These are phyloP conservation scores for Phytophthora crassamura DNA, from an alignment of 352 stramenopile species.

Conservation along the genomic window DNA sequence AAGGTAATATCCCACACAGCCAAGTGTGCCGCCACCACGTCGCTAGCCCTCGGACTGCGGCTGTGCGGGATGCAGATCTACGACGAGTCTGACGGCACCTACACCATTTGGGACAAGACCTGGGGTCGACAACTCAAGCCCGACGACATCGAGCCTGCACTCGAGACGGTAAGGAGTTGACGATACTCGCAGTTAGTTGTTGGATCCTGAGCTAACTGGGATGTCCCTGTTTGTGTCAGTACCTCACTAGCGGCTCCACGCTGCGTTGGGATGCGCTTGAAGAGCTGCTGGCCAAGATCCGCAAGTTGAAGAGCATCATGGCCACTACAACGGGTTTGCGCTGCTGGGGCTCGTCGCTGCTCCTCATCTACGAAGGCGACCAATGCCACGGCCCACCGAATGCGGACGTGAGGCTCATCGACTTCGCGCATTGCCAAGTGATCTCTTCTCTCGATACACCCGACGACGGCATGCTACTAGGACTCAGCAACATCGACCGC, in stretches of 20 bases:
- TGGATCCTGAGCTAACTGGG: neutral
- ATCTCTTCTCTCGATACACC: conserved; percentile 51
- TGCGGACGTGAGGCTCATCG: conserved; percentile 72
- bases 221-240: conserved; percentile 39
- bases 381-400: conserved; percentile 21
- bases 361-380: conserved; percentile 83
- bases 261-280: conserved; percentile 58
- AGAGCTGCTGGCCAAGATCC: conserved; percentile 51
- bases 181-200: neutral
- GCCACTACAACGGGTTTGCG: conserved; percentile 57
- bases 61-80: conserved; percentile 89
- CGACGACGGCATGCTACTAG: conserved; percentile 73
- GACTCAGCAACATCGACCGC: conserved; percentile 63
- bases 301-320: conserved; percentile 52
- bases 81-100: conserved; percentile 57
- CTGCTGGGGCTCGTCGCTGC: conserved; percentile 78
- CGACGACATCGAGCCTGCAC: conserved; percentile 65
- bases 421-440: conserved; percentile 85
- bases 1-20: conserved; percentile 75
- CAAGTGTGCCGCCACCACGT: conserved; percentile 83
- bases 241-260: conserved; percentile 54
- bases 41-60: conserved; percentile 64
- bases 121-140: conserved; percentile 69
- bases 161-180: conserved; percentile 55
- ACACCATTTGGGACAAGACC: conserved; percentile 82